Base-by-base conservation (phyloP, 805 yeast species). In the Pichia nanzhaoensis region DNA sequence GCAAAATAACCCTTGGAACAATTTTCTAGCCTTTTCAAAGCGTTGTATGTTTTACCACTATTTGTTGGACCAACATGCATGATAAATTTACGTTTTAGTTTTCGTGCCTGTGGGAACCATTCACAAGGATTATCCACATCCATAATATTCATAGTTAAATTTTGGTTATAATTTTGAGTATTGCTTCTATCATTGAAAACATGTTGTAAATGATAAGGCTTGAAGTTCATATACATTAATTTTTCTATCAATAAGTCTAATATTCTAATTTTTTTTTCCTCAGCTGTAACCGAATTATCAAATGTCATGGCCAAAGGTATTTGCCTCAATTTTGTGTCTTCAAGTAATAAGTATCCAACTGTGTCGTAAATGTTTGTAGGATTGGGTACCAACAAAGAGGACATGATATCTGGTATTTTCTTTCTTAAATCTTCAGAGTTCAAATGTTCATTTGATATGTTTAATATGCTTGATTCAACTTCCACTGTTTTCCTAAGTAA, bases 1-100 rank as follows among this genome's bases (percentile, higher is more conserved):
- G 98, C 98, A 64, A 82, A 93, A 53, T 84, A 85, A 0, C 99
- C 99, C 17, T 80, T 73, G 28, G 78, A 70, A 14, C 88, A 79
- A 18, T 63, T 56, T 53, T 80, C 80, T 40, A 93, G 69, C 45
- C 78, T 72, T 55, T 83, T 71, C 38, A 93, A 66, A 0, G 98
- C 95, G 39, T 77, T 74, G 58, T 86, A 85, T 0, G 98, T 93
- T 57, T 93, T 93, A 12, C 99, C 99, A 53, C 93, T 82, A 61
- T 93, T 93, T 0, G 99, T 93, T 1, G 99, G 99, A 0, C 99
- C 99, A 10, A 93, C 86, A 60, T 93, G 99, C 80, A 93, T 76
- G n/a, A 84, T 74, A 40, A 93, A 72, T 41, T 83, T 81, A 34
- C 99, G 70, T 51, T 78, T 80, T 68, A 88, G 69, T 51, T 79